Percentiles rank a stretch among this genome's conserved stretches.
Conservation (phyloP, 192 early-diverging fungal genomes). For the Phycomyces blakesleeanus region DNA sequence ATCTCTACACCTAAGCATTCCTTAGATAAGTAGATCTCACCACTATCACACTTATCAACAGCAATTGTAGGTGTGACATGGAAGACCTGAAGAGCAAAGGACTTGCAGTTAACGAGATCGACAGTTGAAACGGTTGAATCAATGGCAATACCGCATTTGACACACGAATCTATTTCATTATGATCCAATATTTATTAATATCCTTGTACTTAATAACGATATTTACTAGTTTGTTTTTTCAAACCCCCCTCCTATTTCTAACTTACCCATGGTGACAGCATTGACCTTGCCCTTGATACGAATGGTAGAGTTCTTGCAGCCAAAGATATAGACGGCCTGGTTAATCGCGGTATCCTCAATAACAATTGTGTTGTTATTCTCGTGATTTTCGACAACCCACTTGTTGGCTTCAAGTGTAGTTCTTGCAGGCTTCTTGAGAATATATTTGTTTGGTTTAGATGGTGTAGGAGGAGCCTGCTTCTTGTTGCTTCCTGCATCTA, state of each 20-base stretch:
- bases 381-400: conserved; percentile 93
- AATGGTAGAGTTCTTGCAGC: conserved; percentile 88
- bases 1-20: conserved; percentile 77
- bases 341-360: conserved; percentile 80
- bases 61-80: conserved; percentile 78
- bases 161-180: conserved; percentile 68
- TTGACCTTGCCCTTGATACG: conserved; percentile 91
- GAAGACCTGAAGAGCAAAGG: conserved; percentile 81
- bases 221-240: background rate
- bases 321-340: conserved; percentile 92
- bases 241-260: too few species aligned
- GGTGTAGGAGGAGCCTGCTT: conserved; percentile 51
- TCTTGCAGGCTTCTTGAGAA: conserved; percentile 72
- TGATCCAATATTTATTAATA: background rate
- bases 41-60: conserved; percentile 92
- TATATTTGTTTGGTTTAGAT: conserved; percentile 50
- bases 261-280: conserved; percentile 77
- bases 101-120: conserved; percentile 89
- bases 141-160: conserved; percentile 81
- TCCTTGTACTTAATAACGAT: too few species aligned
- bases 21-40: conserved; percentile 84
- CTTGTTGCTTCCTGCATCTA: conserved; percentile 34
- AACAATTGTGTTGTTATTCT: conserved; percentile 64
- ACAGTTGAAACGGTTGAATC: conserved; percentile 81
- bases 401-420: conserved; percentile 83